Evolutionary conservation across 441 rosid genomes (phyloP).

Genomic region (Sinapis alba): DNA sequence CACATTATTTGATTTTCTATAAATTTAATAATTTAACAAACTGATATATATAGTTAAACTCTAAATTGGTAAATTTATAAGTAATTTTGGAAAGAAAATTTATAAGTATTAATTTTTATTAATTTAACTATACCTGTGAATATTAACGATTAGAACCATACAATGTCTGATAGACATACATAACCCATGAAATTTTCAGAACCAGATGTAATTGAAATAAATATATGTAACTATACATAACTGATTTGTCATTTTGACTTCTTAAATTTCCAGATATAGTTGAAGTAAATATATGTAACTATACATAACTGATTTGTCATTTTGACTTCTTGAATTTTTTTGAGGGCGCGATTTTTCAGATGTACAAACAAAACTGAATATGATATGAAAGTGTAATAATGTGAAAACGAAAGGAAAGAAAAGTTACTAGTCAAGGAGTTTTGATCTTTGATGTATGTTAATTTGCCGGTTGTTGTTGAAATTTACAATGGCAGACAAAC

Average conservation of each 20-base stretch:
- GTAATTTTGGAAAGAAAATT: too few species aligned
- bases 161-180: constrained; percentile 17
- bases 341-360: background rate
- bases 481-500: constrained; percentile 37
- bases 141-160: constrained; percentile 14
- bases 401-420: constrained; percentile 20
- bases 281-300: background rate
- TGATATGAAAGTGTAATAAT: constrained; percentile 23
- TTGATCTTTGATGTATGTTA: constrained; percentile 25
- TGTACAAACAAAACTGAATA: background rate
- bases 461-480: constrained; percentile 32
- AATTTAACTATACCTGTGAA: background rate
- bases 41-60: background rate
- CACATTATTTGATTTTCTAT: background rate
- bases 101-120: background rate
- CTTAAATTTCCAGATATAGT: too few species aligned
- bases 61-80: background rate
- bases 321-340: background rate
- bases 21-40: background rate
- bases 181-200: background rate
- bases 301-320: constrained; percentile 13
- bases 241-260: constrained; percentile 15
- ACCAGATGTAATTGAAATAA: background rate
- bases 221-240: background rate
- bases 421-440: constrained; percentile 23